Percentiles rank a stretch among this genome's conserved stretches.
These are phyloP conservation scores for Platismatia glauca DNA, from an alignment of 495 filamentous ascomycete genomes.

Conservation along the genomic window DNA sequence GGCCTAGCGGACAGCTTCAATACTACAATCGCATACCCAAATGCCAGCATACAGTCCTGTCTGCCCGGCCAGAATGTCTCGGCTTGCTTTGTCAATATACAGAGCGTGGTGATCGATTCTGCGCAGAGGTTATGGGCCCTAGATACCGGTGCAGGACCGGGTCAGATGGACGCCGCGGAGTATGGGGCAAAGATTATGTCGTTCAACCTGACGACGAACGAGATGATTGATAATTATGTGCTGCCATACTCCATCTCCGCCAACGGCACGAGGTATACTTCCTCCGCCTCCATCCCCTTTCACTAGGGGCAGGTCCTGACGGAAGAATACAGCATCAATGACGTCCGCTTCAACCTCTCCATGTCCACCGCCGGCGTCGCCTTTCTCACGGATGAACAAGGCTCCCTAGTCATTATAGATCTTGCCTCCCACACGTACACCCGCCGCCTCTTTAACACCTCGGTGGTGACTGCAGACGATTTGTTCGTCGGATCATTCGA, in stretches of 20 bases:
- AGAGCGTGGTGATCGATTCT: not conserved
- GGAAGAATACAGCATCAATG: not conserved
- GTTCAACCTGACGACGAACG: conserved; percentile 1
- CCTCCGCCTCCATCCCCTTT: too few species aligned
- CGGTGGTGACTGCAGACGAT: not conserved
- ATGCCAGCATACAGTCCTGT: not conserved
- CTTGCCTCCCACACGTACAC: not conserved
- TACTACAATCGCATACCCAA: not conserved
- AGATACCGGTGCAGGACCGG: not conserved
- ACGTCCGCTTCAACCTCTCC: conserved; percentile 7
- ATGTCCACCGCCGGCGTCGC: conserved; percentile 2
- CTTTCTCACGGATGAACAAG: conserved; percentile 4
- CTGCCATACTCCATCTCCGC: conserved; percentile 1
- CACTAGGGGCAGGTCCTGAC: not conserved
- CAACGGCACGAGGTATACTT: not conserved
- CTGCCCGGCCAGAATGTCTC: not conserved
- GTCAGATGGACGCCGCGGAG: not conserved
- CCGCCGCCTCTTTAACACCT: conserved; percentile 5
- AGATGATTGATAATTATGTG: conserved; percentile 2
- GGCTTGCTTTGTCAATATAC: not conserved
- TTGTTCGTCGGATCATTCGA: not conserved
- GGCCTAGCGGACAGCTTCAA: not conserved
- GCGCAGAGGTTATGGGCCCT: not conserved
- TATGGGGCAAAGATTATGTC: conserved; percentile 3
- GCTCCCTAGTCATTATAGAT: not conserved